Evolutionary conservation across 805 yeast genomes (phyloP), one percentile per base, ranked within the genome.

Genomic region (Cephaloascus albidus): DNA sequence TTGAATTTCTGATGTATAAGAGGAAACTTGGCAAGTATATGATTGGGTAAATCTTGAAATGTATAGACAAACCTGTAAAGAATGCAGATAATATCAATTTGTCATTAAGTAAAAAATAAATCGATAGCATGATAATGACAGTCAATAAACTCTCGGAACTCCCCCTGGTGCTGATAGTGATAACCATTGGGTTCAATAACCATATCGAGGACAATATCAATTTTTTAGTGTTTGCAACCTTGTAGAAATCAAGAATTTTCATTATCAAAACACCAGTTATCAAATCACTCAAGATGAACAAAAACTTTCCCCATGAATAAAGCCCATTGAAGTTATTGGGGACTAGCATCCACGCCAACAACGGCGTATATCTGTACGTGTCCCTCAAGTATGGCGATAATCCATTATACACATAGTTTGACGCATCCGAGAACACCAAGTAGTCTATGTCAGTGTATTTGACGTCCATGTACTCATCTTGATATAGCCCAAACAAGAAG

Each of bases 381-480:
- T 82, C 96, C 45, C 98, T 67, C 17, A 56, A 48, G 51, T 85
- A 93, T 1, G 98, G 98, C 0, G 95, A 81, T 19, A 47, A 36
- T 1, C 77, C 75, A 2, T 67, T 40, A 46, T 66, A 66, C 8
- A 87, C 84, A 52, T 74, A 86, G 30, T 67, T 61, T 2, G 97
- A 78, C 6, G 98, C 97, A 63, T 93, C 97, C 2, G 95, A 78
- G 56, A 93, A 93, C 36, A 93, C 98, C 55, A 78, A 68, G 60
- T 93, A 93, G 58, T 93, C 98, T 37, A 93, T 84, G 52, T 93
- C 98, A 0, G 98, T 93, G 63, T 87, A 93, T 45, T 83, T 81
- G 16, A 89, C 83, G 10, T 77, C 76, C 77, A 85, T 75, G 46
- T 76, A 60, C 3, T 74, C 70, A 58, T 93, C 98, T 58, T 93